A percentile compares a stretch with the other conserved stretches of the same genome.
Conservation (phyloP, 129 eudicot genomes). For the Silybum marianum region DNA sequence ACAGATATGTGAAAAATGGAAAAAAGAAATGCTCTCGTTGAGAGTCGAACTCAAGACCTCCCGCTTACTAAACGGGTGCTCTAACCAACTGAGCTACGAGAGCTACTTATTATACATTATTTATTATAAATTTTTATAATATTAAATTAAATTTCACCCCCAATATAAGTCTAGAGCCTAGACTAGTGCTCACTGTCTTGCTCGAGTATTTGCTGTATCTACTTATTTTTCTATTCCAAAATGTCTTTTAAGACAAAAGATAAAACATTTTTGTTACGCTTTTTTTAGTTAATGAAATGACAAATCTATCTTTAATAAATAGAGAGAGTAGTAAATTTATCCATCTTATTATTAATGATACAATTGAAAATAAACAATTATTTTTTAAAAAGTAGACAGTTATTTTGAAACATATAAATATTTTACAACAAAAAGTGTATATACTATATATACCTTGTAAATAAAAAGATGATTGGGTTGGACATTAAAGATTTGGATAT, state of each 20-base stretch:
- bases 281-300: background rate
- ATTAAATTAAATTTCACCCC: background rate
- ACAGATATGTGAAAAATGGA: no score
- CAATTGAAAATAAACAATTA: background rate
- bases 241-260: no score
- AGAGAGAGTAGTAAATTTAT: background rate
- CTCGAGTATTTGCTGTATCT: background rate
- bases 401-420: background rate
- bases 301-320: background rate
- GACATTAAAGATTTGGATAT: background rate
- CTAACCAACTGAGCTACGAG: constrained; percentile 69
- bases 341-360: background rate
- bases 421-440: background rate
- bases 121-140: background rate
- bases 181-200: background rate
- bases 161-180: background rate
- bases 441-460: background rate
- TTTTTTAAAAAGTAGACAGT: background rate
- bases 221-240: no score
- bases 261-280: background rate
- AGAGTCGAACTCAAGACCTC: constrained; percentile 99
- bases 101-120: constrained; percentile 1
- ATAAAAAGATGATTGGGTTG: background rate
- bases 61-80: constrained; percentile 83
- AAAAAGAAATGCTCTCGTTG: constrained; percentile 59